phyloP scores from a whole-genome alignment of 345 rosid genomes.

The Acer negundo region DNA sequence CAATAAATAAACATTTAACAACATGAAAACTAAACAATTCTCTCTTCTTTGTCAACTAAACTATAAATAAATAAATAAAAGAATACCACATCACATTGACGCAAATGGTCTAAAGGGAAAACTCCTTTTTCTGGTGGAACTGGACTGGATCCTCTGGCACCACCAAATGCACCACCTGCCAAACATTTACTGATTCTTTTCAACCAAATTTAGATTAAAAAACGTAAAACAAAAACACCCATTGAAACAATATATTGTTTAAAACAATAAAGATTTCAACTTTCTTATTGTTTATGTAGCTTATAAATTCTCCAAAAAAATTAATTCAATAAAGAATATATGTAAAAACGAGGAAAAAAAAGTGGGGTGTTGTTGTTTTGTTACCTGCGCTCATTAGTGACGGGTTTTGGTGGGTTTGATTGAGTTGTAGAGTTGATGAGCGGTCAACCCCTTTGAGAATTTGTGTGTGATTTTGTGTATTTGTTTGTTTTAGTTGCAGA shows the following conservation, averaged over 20 bases:
- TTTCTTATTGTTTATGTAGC: not conserved
- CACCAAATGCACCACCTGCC: slow-evolving; percentile 95
- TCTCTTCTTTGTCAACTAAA: not conserved
- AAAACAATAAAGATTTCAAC: not conserved
- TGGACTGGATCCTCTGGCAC: slow-evolving; percentile 84
- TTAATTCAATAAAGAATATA: not conserved
- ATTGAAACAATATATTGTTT: not conserved
- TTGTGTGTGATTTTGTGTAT: not conserved
- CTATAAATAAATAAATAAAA: not conserved
- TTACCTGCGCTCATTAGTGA: slow-evolving; percentile 21
- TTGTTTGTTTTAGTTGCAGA: too few relatives aligned
- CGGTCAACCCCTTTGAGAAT: not conserved
- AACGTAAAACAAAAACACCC: not conserved
- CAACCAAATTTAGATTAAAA: not conserved
- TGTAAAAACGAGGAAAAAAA: not conserved
- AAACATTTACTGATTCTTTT: not conserved
- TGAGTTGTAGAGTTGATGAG: not conserved
- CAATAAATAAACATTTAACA: not conserved
- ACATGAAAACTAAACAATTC: not conserved
- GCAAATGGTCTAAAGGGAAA: slow-evolving; percentile 91
- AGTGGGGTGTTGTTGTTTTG: not conserved
- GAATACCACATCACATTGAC: slow-evolving; percentile 77
- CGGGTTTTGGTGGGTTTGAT: not conserved
- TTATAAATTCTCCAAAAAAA: not conserved
- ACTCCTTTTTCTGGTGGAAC: slow-evolving; percentile 95